Base-by-base conservation (phyloP, 768 basidiomycete genomes). In the Collybiopsis luxurians region DNA sequence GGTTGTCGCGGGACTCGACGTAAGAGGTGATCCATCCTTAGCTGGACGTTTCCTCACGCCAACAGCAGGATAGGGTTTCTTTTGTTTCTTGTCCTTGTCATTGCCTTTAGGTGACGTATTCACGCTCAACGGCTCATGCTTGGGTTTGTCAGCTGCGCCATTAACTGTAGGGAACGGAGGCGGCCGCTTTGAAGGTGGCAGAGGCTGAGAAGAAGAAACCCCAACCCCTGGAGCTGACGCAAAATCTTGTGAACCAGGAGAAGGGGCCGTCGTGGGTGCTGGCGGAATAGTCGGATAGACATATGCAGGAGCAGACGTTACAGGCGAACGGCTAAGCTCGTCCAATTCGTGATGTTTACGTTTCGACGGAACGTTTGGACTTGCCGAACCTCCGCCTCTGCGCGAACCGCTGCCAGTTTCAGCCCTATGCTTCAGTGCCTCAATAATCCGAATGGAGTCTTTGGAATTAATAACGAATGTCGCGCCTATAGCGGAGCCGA, bases 311-410 rank as follows among this genome's bases (percentile, higher is more conserved):
- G 24, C 26, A 9, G 54, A 9, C 7, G 19, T 27, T 4, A 43
- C n/a, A 12, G 53, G 28, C 26, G 53, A 31, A 36, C 19, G 28
- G 13, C 21, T 27, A 3, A 23, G 4, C n/a, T 55, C 43, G 31
- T 76, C 75, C 13, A 71, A 66, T 52, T 79, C 75, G 19, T 67
- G 67, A 9, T 69, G 74, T 60, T 81, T 81, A 49, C 80, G 64
- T 67, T 81, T 81, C 60, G 1, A 59, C 53, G 44, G 53, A 4
- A 43, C 53, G 12, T 43, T 67, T 57, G 55, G 56, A 54, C 49
- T 48, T 1, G 61, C 60, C 19, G 63, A 28, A 13, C 59, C n/a
- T 52, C 3, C 39, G 27, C 40, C 38, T 38, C 27, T 55, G 36
- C 42, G 23, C 17, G 57, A 49, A 42, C 39, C 31, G 48, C 24